Evolutionary conservation across 106 monocot genomes (phyloP).

Genomic region (Dendrobium catenatum): DNA sequence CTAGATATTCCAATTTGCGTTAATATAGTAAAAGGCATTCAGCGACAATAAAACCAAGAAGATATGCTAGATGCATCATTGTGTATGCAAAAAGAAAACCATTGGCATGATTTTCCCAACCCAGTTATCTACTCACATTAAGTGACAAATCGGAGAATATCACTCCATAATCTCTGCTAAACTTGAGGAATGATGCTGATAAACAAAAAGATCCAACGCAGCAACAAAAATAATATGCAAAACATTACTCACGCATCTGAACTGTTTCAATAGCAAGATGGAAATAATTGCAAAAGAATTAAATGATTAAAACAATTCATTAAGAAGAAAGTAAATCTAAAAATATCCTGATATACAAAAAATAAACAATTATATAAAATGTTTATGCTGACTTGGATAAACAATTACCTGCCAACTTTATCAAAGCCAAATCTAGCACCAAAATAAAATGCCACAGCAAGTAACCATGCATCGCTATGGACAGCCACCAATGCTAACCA

Average conservation of each 20-base stretch:
- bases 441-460: conserved; percentile 23
- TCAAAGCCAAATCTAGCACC: conserved; percentile 24
- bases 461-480: conserved; percentile 24
- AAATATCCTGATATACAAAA: not conserved
- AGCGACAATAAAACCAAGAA: not conserved
- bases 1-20: too few relatives aligned
- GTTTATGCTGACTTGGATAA: not conserved
- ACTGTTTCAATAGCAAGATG: not conserved
- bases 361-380: not conserved
- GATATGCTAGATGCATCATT: not conserved
- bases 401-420: conserved; percentile 13
- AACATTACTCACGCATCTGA: not conserved
- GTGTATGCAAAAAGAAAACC: not conserved
- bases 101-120: too few relatives aligned
- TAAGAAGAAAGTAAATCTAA: not conserved
- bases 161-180: not conserved
- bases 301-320: not conserved
- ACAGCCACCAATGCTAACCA: conserved; percentile 24
- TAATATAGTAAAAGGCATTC: too few relatives aligned
- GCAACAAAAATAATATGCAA: not conserved
- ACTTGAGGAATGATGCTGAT: not conserved
- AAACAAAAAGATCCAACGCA: not conserved
- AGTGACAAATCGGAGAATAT: not conserved
- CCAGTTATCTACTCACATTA: too few relatives aligned
- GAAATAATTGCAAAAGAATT: not conserved